Base-by-base conservation (phyloP, 441 rosid species). In the Codiaeum variegatum region DNA sequence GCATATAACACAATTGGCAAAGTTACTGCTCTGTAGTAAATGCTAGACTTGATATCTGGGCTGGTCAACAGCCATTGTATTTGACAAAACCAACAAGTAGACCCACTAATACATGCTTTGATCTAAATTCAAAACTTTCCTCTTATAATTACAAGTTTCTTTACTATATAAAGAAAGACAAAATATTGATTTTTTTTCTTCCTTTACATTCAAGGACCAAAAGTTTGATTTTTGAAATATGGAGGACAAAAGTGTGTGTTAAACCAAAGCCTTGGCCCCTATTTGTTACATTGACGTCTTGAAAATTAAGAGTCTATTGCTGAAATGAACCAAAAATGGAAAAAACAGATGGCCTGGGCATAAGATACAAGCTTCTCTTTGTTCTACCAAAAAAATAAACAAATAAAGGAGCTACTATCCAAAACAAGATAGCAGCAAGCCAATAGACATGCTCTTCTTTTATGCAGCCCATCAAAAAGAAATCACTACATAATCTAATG, bases 221-320 rank as follows among this genome's bases (percentile, higher is more conserved):
- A 47, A n/a, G n/a, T 38, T 26, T 5, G 0, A 2, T 52, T 38
- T 38, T 4, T 18, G 15, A 51, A 67, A 32, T 19, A 13, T 59
- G 16, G 12, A 9, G 46, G 47, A 68, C 19, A 16, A 34, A 49
- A 67, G 21, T 6, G 24, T 19, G 26, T 8, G 51, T 6, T 28
- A 29, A 28, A 67, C 28, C 24, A 56, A 40, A 38, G n/a, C 16
- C 36, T 34, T 13, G 12, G 12, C 47, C 13, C 6, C 49, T 36
- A 55, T 56, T 61, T 26, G 31, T 21, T 49, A 61, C 15, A 60
- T 61, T 63, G 54, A 24, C 61, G 5, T 51, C 36, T 62, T 49
- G 67, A 38, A 1, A 40, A 64, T 8, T 51, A 62, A 72, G 46
- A 72, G 51, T 28, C 51, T 49, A 36, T 51, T n/a, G 40, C 29